Evolutionary conservation across 768 basidiomycete species (phyloP).

Genomic region (Epithele typhae): DNA sequence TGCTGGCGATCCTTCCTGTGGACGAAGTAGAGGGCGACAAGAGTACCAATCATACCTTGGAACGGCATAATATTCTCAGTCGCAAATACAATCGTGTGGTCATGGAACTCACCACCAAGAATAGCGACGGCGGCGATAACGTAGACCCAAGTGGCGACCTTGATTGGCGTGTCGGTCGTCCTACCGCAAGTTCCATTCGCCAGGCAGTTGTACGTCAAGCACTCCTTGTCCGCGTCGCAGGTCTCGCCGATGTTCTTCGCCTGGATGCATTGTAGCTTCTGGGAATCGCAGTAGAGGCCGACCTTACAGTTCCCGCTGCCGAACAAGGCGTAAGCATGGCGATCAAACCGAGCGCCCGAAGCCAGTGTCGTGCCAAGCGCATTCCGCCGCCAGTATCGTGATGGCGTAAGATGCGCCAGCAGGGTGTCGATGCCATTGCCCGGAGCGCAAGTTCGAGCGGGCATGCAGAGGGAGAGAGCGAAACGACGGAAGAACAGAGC

Average conservation of each 20-base stretch:
- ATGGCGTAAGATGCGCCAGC: too few relatives aligned
- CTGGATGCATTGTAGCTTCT: constrained; percentile 50
- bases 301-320: constrained; percentile 68
- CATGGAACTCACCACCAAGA: constrained; percentile 61
- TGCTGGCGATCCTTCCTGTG: constrained; percentile 69
- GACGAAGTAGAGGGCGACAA: constrained; percentile 62
- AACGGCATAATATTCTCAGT: too few relatives aligned
- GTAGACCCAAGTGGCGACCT: constrained; percentile 69
- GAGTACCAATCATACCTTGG: constrained; percentile 75
- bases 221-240: constrained; percentile 65
- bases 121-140: constrained; percentile 67
- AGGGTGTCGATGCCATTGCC: too few relatives aligned
- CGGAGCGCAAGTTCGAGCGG: too few relatives aligned
- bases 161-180: constrained; percentile 53
- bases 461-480: too few relatives aligned
- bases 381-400: too few relatives aligned
- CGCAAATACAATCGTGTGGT: neutral
- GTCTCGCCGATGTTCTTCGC: constrained; percentile 51
- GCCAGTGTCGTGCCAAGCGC: too few relatives aligned
- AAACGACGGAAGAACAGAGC: too few relatives aligned
- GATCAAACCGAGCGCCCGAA: neutral
- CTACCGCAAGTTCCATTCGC: constrained; percentile 56
- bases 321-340: neutral
- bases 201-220: constrained; percentile 72
- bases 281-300: constrained; percentile 74